Conservation (phyloP, 257 asterid genomes). For the Solanum paucissectum region DNA sequence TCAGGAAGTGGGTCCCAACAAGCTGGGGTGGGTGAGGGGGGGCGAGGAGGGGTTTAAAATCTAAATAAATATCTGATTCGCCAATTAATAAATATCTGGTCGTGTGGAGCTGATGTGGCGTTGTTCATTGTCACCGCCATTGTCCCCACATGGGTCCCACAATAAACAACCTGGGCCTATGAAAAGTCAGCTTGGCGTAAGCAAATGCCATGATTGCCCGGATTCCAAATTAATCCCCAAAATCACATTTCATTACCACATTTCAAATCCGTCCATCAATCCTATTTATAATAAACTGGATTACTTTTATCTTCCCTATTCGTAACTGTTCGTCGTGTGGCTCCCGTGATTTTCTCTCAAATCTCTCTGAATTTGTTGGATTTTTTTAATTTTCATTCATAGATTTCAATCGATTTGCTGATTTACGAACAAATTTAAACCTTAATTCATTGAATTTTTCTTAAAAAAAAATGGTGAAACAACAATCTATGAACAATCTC, state of each 20-base stretch:
- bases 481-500: constrained; percentile 22
- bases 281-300: background rate
- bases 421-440: background rate
- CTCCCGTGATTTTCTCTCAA: background rate
- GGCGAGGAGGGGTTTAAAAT: background rate
- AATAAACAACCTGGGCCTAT: constrained; percentile 7
- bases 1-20: background rate
- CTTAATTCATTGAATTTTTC: background rate
- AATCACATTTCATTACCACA: constrained; percentile 5
- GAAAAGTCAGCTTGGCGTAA: constrained; percentile 20
- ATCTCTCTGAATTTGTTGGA: background rate
- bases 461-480: constrained; percentile 28
- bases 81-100: background rate
- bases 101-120: background rate
- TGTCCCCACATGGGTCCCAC: background rate
- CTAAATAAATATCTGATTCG: background rate
- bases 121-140: background rate
- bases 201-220: constrained; percentile 9
- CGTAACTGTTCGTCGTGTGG: background rate
- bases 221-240: constrained; percentile 17
- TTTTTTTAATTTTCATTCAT: background rate
- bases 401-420: background rate
- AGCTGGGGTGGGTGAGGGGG: background rate
- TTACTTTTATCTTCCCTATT: background rate
- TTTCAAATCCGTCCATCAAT: constrained; percentile 7